A percentile compares a stretch with the other conserved stretches of the same genome.
Evolutionary conservation across 2,329 filamentous ascomycete species (phyloP).

Genomic region (Pestalotiopsis sp.): DNA sequence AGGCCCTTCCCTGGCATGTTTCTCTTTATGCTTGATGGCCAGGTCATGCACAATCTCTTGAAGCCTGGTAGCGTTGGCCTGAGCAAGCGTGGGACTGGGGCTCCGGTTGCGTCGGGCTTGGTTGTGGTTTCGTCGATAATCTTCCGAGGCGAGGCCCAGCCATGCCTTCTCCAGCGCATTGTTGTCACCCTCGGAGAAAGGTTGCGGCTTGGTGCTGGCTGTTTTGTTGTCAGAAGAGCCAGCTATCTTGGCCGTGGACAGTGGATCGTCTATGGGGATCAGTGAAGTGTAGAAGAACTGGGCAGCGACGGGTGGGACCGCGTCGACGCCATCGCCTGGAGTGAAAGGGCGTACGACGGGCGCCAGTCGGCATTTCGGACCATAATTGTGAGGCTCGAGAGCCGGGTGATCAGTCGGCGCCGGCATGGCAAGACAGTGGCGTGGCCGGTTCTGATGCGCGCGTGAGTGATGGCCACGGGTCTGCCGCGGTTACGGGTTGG

Average conservation of each 20-base stretch:
- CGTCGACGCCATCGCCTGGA: constrained; percentile 36
- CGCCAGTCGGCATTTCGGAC: constrained; percentile 59
- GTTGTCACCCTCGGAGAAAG: constrained; percentile 80
- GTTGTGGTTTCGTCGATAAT: constrained; percentile 50
- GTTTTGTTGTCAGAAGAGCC: constrained; percentile 51
- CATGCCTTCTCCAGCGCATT: constrained; percentile 78
- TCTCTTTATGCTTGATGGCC: constrained; percentile 47
- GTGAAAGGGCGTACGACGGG: constrained; percentile 43
- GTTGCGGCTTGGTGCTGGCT: constrained; percentile 65
- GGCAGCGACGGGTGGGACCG: constrained; percentile 61
- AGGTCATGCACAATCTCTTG: constrained; percentile 43
- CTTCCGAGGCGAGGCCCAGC: constrained; percentile 58
- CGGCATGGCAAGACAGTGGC: constrained; percentile 21
- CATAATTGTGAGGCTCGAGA: constrained; percentile 55
- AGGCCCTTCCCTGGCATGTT: constrained; percentile 42
- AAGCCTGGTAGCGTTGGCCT: constrained; percentile 37
- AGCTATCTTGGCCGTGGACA: constrained; percentile 65
- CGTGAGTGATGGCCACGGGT: background rate
- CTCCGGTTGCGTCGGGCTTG: constrained; percentile 34
- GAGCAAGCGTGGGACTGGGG: constrained; percentile 33
- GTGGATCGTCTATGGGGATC: constrained; percentile 83
- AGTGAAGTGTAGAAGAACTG: constrained; percentile 87
- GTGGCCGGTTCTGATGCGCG: no score
- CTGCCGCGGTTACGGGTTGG: background rate
- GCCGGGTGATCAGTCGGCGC: constrained; percentile 20